Conservation (phyloP, 2,329 filamentous ascomycete genomes). For the Dendryphion nanum region DNA sequence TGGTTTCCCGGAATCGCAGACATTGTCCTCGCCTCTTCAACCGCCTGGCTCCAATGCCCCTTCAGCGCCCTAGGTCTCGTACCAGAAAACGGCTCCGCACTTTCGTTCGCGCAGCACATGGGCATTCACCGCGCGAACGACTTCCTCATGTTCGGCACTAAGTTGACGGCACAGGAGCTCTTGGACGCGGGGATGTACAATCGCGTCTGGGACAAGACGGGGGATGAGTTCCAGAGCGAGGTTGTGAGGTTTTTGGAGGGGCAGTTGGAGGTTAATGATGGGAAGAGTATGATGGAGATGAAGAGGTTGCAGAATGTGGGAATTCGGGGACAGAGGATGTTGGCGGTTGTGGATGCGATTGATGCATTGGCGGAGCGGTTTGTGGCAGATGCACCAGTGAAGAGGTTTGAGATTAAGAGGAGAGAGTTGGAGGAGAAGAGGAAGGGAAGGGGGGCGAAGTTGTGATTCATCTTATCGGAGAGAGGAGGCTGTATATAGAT, state of each 20-base stretch:
- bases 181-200: conserved; percentile 48
- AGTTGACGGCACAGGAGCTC: conserved; percentile 45
- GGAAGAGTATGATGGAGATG: conserved; percentile 53
- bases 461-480: too few relatives aligned
- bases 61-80: conserved; percentile 51
- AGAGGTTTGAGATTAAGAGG: conserved; percentile 46
- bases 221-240: conserved; percentile 42
- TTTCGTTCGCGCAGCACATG: conserved; percentile 48
- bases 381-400: conserved; percentile 46
- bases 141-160: conserved; percentile 53
- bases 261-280: conserved; percentile 48
- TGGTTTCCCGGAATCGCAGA: conserved; percentile 53
- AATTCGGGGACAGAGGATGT: conserved; percentile 44
- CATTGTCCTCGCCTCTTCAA: conserved; percentile 47
- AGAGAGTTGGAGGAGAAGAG: conserved; percentile 34
- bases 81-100: conserved; percentile 49
- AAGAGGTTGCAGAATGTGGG: conserved; percentile 51
- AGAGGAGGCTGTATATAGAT: too few relatives aligned
- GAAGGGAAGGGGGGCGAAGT: conserved; percentile 24
- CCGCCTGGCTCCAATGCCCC: conserved; percentile 49
- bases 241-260: conserved; percentile 45
- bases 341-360: conserved; percentile 48
- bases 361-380: conserved; percentile 51
- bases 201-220: conserved; percentile 41
- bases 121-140: conserved; percentile 53